Evolutionary conservation across 495 filamentous ascomycete genomes (phyloP).

Genomic region (Aspergillus hancockii): DNA sequence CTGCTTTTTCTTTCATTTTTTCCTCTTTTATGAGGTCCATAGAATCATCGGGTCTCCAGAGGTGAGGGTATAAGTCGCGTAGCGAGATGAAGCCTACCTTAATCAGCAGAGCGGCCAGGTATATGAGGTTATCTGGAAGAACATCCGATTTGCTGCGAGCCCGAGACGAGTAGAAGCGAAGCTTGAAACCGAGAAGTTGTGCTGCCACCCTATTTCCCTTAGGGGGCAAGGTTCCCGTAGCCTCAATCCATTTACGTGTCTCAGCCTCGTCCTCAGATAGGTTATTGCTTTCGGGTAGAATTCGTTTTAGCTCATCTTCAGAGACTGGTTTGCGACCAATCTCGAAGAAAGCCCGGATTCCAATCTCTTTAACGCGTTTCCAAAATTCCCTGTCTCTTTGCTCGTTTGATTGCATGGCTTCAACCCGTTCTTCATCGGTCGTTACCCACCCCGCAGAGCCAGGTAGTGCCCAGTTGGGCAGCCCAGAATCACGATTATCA

Average conservation of each 20-base stretch:
- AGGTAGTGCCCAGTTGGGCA: slow-evolving; percentile 83
- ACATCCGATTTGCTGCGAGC: slow-evolving; percentile 68
- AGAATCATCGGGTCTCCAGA: slow-evolving; percentile 79
- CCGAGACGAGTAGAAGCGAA: slow-evolving; percentile 84
- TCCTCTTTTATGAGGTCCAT: slow-evolving; percentile 71
- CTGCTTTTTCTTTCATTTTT: slow-evolving; percentile 74
- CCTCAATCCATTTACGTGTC: slow-evolving; percentile 68
- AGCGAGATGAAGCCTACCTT: slow-evolving; percentile 98
- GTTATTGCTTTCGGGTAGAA: slow-evolving; percentile 43
- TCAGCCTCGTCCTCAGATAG: slow-evolving; percentile 50
- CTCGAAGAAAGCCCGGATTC: slow-evolving; percentile 86
- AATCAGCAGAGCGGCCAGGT: slow-evolving; percentile 86
- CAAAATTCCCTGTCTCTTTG: slow-evolving; percentile 78
- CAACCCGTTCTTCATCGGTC: slow-evolving; percentile 64
- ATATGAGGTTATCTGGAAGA: slow-evolving; percentile 87
- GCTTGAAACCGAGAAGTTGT: slow-evolving; percentile 94
- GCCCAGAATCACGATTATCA: slow-evolving; percentile 45
- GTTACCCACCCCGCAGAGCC: slow-evolving; percentile 56
- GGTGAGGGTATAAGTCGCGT: slow-evolving; percentile 86
- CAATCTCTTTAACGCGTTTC: slow-evolving; percentile 70
- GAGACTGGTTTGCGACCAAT: slow-evolving; percentile 63
- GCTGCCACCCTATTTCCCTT: slow-evolving; percentile 87
- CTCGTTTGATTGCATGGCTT: slow-evolving; percentile 49
- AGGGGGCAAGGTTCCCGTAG: slow-evolving; percentile 78
- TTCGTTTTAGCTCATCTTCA: slow-evolving; percentile 45